Base-by-base conservation (phyloP, 805 yeast species). In the Saccharomycopsis babjevae region DNA sequence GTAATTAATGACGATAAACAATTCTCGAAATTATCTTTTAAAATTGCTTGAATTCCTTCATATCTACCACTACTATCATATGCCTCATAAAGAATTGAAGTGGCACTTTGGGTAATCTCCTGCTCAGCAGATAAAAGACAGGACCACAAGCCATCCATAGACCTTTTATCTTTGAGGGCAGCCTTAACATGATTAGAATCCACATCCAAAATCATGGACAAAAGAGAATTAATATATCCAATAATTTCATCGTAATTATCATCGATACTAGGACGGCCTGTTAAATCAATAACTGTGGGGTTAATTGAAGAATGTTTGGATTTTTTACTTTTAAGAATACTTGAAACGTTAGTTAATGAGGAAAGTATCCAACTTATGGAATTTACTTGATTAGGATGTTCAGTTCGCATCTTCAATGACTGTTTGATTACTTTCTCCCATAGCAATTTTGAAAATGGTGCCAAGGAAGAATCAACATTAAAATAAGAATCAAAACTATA, bases 41-140 rank as follows among this genome's bases (percentile, higher is more conserved):
- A 72, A 42, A 85, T 68, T 3, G 77, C 79, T 56, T 77, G 81
- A n/a, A 89, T 76, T 40, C 91, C 89, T 70, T 88, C 96, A 40
- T 82, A 73, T 67, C 97, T 79, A 18, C 92, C 97, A 60, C 83
- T 84, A 15, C 85, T 88, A 70, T 90, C 96, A 70, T 82, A 87
- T 0, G 88, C 82, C 65, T 88, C 93, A 67, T 87, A 86, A 2
- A 91, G 70, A 22, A 89, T 77, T 64, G 86, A 86, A 5, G 88
- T 78, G 0, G 92, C 86, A 1, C 85, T 78, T 68, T 89, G 90
- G 62, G 84, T 86, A 3, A 86, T 71, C 18, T 72, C 73, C 25
- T 75, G 75, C 57, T 80, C 76, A 0, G 91, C 83, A 0, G 92
- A 83, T 59, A 89, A 82, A 1, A 89, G 73, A 68, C 89, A 83